Evolutionary conservation across 2,329 filamentous ascomycete species (phyloP), one percentile per base, ranked within the genome.

Genomic region (Colletotrichum filicis): DNA sequence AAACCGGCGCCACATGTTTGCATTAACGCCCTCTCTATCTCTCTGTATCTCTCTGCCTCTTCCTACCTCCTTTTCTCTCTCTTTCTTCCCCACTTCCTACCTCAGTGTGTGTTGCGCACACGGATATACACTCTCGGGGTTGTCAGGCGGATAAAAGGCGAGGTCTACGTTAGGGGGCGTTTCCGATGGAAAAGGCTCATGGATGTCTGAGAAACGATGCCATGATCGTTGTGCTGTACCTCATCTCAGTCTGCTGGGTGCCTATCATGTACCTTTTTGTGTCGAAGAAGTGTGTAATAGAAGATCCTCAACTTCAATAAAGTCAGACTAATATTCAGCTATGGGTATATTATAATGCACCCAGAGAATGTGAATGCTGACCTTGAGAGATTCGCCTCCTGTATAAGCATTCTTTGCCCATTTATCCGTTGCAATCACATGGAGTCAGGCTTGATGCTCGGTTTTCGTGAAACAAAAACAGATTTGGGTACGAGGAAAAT

Each of bases 241-340:
- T 28, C 64, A 19, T 46, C 9, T 55, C 32, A 49, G 26, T 26
- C 24, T 61, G 55, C 57, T 61, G 28, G 28, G 22, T 55, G 32
- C 24, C 61, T 65, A 24, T 70, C 42, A 56, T 60, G 46, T 66
- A 65, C 61, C 30, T 66, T 35, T n/a, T 14, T 59, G 37, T 32
- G 19, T 61, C 46, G 32, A 35, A 57, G 46, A 61, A 37, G 37
- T 71, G 68, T 55, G 63, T 57, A 61, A 71, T 71, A 68, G 49
- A 71, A 71, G 64, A 61, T n/a, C 14, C 63, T 62, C 57, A 56
- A 28, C n/a, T 52, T 71, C 5, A 35, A 28, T 24, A 42, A 12
- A 49, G 42, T n/a, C 42, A n/a, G 42, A 49, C 8, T 22, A 22
- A 22, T 49, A n/a, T n/a, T 22, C 19, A 19, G 19, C 42, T 19